Evolutionary conservation across 805 yeast species (phyloP), one percentile per base, ranked within the genome.

Genomic region (Metschnikowia cerradonensis): DNA sequence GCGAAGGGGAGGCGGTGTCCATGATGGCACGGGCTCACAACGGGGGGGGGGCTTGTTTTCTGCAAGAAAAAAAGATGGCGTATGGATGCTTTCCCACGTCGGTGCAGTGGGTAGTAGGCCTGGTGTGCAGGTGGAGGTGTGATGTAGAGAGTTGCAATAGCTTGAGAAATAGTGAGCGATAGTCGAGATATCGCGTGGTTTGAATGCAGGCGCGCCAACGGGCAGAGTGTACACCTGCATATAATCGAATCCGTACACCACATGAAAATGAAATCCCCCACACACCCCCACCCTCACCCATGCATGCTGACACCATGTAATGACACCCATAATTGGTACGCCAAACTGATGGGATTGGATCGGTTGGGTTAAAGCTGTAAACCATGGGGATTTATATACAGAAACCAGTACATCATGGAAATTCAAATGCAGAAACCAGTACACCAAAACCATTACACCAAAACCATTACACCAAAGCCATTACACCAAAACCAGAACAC

Each of bases 141-240:
- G 41, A 13, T 38, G 14, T 22, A 26, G 11, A 11, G 22, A 14
- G 37, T 41, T 41, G 45, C 45, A 31, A 41, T 19, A 13, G n/a
- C 17, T 10, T 23, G 37, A 22, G 42, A 17, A 22, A 19, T 14
- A 14, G 22, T 41, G 37, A 41, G 44, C 37, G 45, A 41, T 41
- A 41, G 45, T 45, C 49, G 51, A 44, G 51, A 39, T 45, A 45
- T 45, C 49, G 47, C 47, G 41, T 35, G 45, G 42, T 22, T 36
- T 26, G 17, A 7, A 36, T 45, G 49, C 49, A 45, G 49, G 45
- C 13, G 2, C 41, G 35, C n/a, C 30, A n/a, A 26, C 30, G 32
- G 42, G 36, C 46, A 42, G 7, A n/a, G 45, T 3, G 36, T 19
- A 10, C 13, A 19, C 14, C 32, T 22, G 32, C 42, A 39, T 7